phyloP scores from a whole-genome alignment of 805 yeast species.

The Kregervanrija pseudodelftensis region DNA sequence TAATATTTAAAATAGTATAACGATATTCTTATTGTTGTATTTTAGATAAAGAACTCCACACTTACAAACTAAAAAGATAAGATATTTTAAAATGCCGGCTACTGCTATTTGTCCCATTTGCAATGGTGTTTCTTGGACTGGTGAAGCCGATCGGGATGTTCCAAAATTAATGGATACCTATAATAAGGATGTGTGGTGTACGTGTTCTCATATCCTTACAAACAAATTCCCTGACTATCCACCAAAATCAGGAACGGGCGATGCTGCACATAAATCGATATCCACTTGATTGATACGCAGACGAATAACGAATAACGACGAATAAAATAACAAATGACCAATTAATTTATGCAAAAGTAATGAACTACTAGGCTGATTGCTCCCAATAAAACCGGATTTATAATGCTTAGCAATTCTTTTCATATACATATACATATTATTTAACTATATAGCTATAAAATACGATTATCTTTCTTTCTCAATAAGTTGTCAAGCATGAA shows the following conservation, averaged over 20 bases:
- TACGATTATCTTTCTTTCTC: too few relatives aligned
- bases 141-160: slow-evolving; percentile 42
- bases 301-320: too few relatives aligned
- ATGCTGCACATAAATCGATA: slow-evolving; percentile 32
- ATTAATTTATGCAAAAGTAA: too few relatives aligned
- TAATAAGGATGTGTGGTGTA: slow-evolving; percentile 44
- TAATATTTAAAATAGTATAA: neutral
- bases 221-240: slow-evolving; percentile 39
- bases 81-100: slow-evolving; percentile 22
- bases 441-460: too few relatives aligned
- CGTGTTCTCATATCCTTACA: slow-evolving; percentile 41
- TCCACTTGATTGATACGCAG: neutral
- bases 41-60: too few relatives aligned
- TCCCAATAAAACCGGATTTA: too few relatives aligned
- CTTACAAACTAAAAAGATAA: neutral
- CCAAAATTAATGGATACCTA: slow-evolving; percentile 47
- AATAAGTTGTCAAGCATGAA: too few relatives aligned
- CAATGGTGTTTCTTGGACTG: slow-evolving; percentile 54
- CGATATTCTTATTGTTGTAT: too few relatives aligned
- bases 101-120: slow-evolving; percentile 34
- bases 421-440: too few relatives aligned
- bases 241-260: slow-evolving; percentile 58
- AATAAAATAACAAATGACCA: too few relatives aligned
- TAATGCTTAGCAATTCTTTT: too few relatives aligned
- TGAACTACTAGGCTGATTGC: too few relatives aligned